Base-by-base conservation (phyloP, 2,329 filamentous ascomycete species). In the Pestalotiopsis sp. region DNA sequence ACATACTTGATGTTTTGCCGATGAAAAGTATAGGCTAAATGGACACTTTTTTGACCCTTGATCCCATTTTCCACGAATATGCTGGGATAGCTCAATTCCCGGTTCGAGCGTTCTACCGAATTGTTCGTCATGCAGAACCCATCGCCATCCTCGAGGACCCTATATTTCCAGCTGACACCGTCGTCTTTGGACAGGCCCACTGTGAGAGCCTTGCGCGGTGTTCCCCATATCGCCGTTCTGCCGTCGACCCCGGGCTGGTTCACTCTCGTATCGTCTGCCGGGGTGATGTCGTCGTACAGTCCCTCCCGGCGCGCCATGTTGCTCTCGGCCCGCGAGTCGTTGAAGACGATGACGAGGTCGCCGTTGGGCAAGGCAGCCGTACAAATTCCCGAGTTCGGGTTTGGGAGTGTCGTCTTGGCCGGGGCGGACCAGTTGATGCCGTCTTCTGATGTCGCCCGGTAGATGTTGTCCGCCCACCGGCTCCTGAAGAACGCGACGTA, bases 111-210 rank as follows among this genome's bases (percentile, higher is more conserved):
- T 0, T 81, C 76, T 11, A 75, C 75, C 0, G 80, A 82, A 65
- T 83, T 82, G 68, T 84, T 84, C 0, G 82, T 84, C 74, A 83
- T 78, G 64, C 83, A 84, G 31, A 80, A 83, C 0, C 83, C 83
- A 70, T 84, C 81, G 0, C 82, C 82, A 3, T 82, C 82, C 58
- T 84, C 81, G 0, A 84, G 69, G 4, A 83, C 75, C 20, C 76
- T 79, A 63, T 77, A 76, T 12, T 69, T 77, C 82, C 81, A 84
- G 0, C 77, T 80, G 11, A 75, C 3, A 0, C 82, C 82, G 9
- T 78, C 72, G 65, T 84, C 80, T 4, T 75, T 69, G 0, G 79
- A 81, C 0, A 81, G 56, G 1, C 74, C 80, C 4, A 82, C 70
- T 0, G 79, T 80, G 39, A 83, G 64, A 0, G 75, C 70, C 63